Base-by-base conservation (phyloP, 495 filamentous ascomycete genomes). In the Aspergillus bridgeri region DNA sequence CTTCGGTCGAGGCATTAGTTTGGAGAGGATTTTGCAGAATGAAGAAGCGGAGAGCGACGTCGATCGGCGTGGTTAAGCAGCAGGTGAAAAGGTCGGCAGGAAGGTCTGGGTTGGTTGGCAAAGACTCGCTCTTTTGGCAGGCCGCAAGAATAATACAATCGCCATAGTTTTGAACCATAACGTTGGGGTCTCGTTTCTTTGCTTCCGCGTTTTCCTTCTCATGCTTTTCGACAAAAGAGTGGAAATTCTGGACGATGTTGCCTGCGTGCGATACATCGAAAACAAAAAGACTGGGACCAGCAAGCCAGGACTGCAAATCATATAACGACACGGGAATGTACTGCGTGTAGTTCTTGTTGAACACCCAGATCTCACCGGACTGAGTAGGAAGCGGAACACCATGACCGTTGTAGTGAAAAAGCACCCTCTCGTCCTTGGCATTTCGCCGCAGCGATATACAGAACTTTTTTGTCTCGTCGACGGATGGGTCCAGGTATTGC, bases 351-450 rank as follows among this genome's bases (percentile, higher is more conserved):
- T 89, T 96, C 59, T 90, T 92, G 74, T 99, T 99, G 73, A 99
- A 98, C 3, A 98, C 95, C 94, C 94, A 99, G 13, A 99, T 96
- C 71, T 99, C 94, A 9, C 94, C 94, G 3, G 93, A 97, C 4
- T 89, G 84, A 4, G 94, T 99, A 25, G 94, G 94, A 63, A 96
- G 89, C 5, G 94, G 94, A n/a, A 99, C 94, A 21, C 94, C 94
- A 69, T 99, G 94, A 23, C 94, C 94, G 63, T 99, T 99, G 78
- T 98, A 99, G 69, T 99, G 94, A 64, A 98, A 91, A 5, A 99
- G 79, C 5, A 98, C 89, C 27, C 94, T 80, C 72, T 99, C 94
- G 51, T 97, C 92, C 70, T 96, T 96, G 25, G 95, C 93, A 67
- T 92, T 96, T 22, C 91, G 81, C 9, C 94, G 83, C 17, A 97